Conservation (phyloP, 78 protist species). For the Pelomyxa schiedti region DNA sequence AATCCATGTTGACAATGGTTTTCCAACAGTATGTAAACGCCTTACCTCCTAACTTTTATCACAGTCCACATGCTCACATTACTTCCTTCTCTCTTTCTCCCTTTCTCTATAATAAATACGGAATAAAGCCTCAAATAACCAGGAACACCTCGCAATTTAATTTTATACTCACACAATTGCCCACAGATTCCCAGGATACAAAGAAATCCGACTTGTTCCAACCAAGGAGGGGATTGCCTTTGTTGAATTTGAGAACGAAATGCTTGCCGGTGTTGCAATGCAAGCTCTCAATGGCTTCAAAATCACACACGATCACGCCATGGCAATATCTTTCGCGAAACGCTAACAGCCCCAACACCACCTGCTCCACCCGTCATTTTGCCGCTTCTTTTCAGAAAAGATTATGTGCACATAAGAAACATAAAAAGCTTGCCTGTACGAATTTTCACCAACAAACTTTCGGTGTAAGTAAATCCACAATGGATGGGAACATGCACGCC, state of each 20-base stretch:
- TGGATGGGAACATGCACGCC: too few relatives aligned
- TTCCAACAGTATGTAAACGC: slow-evolving; percentile 59
- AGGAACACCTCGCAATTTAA: not conserved
- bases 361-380: too few relatives aligned
- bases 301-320: too few relatives aligned
- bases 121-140: not conserved
- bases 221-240: slow-evolving; percentile 74
- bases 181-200: slow-evolving; percentile 56
- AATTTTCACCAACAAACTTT: too few relatives aligned
- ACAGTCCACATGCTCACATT: not conserved
- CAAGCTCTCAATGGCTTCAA: slow-evolving; percentile 28
- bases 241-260: slow-evolving; percentile 67
- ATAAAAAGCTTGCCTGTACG: too few relatives aligned
- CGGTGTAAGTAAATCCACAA: too few relatives aligned
- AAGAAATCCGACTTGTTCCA: slow-evolving; percentile 67
- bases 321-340: too few relatives aligned
- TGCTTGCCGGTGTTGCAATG: slow-evolving; percentile 53
- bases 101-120: not conserved
- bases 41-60: not conserved
- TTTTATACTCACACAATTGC: not conserved
- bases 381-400: too few relatives aligned
- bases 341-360: too few relatives aligned
- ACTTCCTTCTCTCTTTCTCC: not conserved
- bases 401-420: too few relatives aligned
- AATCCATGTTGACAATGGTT: slow-evolving; percentile 48